Evolutionary conservation across 495 filamentous ascomycete species (phyloP).

Genomic region (Baudoinia panamericana): DNA sequence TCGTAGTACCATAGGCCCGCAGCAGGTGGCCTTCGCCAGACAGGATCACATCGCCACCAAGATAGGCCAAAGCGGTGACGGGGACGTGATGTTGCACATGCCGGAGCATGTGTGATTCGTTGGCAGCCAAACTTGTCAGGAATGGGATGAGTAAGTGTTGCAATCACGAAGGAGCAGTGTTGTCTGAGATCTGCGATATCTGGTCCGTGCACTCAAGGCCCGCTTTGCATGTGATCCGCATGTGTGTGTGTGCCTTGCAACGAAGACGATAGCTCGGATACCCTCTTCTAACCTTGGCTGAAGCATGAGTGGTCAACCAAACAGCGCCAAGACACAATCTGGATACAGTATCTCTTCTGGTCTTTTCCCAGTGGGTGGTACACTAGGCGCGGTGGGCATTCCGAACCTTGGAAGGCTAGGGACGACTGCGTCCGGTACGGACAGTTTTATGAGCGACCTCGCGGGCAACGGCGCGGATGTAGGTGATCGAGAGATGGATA

Average conservation of each 20-base stretch:
- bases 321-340: no score
- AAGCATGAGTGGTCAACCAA: background rate
- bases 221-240: no score
- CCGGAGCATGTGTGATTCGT: slow-evolving; percentile 14
- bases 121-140: no score
- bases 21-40: slow-evolving; percentile 61
- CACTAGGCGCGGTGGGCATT: background rate
- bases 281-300: no score
- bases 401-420: slow-evolving; percentile 1
- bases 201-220: no score
- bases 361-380: background rate
- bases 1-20: slow-evolving; percentile 39
- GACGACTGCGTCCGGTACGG: slow-evolving; percentile 6
- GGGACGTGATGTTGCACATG: slow-evolving; percentile 32
- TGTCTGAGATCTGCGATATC: no score
- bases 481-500: background rate
- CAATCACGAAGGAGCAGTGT: no score
- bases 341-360: background rate
- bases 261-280: no score
- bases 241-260: no score
- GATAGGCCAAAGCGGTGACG: slow-evolving; percentile 46
- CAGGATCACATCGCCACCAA: slow-evolving; percentile 37
- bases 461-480: background rate
- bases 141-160: no score
- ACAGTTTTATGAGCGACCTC: slow-evolving; percentile 12